Evolutionary conservation across 768 basidiomycete genomes (phyloP).

Genomic region (Lactarius pseudohatsudake): DNA sequence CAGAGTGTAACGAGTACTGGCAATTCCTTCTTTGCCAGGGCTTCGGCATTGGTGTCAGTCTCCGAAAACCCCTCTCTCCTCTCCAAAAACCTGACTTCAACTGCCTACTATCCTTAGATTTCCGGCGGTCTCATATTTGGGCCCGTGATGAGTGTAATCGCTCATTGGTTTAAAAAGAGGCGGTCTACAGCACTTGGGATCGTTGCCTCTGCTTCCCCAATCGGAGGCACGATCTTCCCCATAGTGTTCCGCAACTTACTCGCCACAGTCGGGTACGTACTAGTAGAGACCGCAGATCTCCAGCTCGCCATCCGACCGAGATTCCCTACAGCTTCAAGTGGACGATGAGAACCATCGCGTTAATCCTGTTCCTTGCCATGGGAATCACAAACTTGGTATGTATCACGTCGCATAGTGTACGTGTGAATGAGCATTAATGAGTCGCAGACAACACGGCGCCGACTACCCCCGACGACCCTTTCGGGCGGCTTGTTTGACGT

Average conservation of each 20-base stretch:
- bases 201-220: slow-evolving; percentile 60
- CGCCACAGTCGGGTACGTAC: slow-evolving; percentile 48
- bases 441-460: slow-evolving; percentile 39
- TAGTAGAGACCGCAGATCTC: neutral
- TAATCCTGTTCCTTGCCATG: slow-evolving; percentile 55
- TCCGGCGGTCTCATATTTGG: slow-evolving; percentile 58
- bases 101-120: slow-evolving; percentile 25
- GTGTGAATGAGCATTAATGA: slow-evolving; percentile 17
- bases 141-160: slow-evolving; percentile 55
- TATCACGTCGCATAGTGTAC: slow-evolving; percentile 13
- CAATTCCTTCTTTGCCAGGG: slow-evolving; percentile 79
- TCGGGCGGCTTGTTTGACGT: slow-evolving; percentile 62
- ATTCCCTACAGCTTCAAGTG: slow-evolving; percentile 58
- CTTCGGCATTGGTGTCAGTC: slow-evolving; percentile 58
- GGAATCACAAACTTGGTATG: slow-evolving; percentile 53
- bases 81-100: neutral
- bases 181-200: slow-evolving; percentile 60
- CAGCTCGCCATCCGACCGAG: neutral
- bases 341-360: slow-evolving; percentile 72
- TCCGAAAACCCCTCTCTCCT: neutral
- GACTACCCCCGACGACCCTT: slow-evolving; percentile 53
- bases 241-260: slow-evolving; percentile 59
- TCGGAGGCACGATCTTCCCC: slow-evolving; percentile 70
- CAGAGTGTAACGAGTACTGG: slow-evolving; percentile 74
- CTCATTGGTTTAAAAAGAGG: slow-evolving; percentile 71